Evolutionary conservation across 2,329 filamentous ascomycete species (phyloP).

Genomic region (Cephalotrichum gorgonifer): DNA sequence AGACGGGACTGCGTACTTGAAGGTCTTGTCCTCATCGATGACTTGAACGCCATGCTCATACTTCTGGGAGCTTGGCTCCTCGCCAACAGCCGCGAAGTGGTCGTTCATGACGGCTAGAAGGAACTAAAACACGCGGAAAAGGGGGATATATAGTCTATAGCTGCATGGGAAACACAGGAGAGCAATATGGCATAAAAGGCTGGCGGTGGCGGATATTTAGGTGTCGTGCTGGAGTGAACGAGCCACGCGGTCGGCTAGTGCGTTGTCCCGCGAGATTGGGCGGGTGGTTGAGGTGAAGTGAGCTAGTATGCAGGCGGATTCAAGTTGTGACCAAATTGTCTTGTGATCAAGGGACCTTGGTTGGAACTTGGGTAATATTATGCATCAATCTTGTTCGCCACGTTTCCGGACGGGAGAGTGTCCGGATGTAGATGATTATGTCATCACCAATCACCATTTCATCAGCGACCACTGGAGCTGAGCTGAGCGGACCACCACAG

Average conservation of each 20-base stretch:
- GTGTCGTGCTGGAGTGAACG: neutral
- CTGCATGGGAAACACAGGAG: slow-evolving; percentile 1
- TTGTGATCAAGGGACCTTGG: neutral
- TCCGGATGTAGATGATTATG: neutral
- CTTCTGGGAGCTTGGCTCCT: slow-evolving; percentile 49
- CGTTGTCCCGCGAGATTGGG: neutral
- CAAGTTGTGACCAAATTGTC: slow-evolving; percentile 4
- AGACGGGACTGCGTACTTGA: slow-evolving; percentile 63
- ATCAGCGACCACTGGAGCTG: too few relatives aligned
- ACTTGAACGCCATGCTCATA: slow-evolving; percentile 96
- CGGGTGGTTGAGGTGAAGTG: neutral
- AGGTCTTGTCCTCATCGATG: slow-evolving; percentile 77
- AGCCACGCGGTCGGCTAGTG: slow-evolving; percentile 1
- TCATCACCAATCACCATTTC: neutral
- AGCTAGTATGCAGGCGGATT: neutral
- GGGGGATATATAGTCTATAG: slow-evolving; percentile 1
- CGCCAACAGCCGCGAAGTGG: slow-evolving; percentile 67
- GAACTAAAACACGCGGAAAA: neutral
- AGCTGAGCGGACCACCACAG: too few relatives aligned
- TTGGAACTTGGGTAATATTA: neutral
- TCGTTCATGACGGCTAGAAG: slow-evolving; percentile 52
- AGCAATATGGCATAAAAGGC: neutral
- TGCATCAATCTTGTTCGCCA: neutral
- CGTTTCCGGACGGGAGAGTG: neutral
- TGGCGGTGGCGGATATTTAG: neutral